These are phyloP conservation scores for Penium margaritaceum DNA, from an alignment of 139 green algal species.

Conservation along the genomic window DNA sequence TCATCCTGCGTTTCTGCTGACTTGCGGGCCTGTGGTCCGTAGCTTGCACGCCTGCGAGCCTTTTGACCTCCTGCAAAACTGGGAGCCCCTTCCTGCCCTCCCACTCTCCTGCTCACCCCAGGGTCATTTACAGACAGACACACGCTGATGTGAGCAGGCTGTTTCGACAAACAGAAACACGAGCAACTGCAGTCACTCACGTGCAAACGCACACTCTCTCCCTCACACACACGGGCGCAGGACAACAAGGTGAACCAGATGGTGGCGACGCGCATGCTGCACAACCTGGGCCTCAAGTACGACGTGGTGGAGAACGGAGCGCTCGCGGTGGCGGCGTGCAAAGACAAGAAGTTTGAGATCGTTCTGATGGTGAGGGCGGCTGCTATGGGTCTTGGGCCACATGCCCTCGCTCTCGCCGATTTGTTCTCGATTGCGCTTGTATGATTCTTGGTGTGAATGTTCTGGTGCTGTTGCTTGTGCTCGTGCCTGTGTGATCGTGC, in stretches of 20 bases:
- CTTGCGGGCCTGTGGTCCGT: too few relatives aligned
- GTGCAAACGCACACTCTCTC: neutral
- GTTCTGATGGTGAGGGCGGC: constrained; percentile 22
- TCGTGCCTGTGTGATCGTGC: too few relatives aligned
- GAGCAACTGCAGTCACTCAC: too few relatives aligned
- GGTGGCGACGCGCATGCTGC: constrained; percentile 22
- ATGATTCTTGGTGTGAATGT: too few relatives aligned
- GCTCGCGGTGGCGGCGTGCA: constrained; percentile 16
- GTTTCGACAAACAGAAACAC: too few relatives aligned
- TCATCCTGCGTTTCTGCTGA: too few relatives aligned
- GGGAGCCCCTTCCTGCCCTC: neutral
- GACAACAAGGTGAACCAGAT: constrained; percentile 40
- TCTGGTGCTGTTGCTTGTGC: neutral
- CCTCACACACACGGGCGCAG: neutral
- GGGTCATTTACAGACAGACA: too few relatives aligned
- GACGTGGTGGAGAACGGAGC: constrained; percentile 25
- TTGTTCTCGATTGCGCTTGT: neutral
- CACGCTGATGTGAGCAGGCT: too few relatives aligned
- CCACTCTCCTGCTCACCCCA: neutral
- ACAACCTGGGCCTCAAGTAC: constrained; percentile 22
- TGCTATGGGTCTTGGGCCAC: neutral
- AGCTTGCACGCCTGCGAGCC: too few relatives aligned
- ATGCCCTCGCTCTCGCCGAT: neutral
- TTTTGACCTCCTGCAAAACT: too few relatives aligned
- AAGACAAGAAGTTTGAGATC: constrained; percentile 17